Base-by-base conservation (phyloP, 2,329 filamentous ascomycete species). In the Didymella sp. region DNA sequence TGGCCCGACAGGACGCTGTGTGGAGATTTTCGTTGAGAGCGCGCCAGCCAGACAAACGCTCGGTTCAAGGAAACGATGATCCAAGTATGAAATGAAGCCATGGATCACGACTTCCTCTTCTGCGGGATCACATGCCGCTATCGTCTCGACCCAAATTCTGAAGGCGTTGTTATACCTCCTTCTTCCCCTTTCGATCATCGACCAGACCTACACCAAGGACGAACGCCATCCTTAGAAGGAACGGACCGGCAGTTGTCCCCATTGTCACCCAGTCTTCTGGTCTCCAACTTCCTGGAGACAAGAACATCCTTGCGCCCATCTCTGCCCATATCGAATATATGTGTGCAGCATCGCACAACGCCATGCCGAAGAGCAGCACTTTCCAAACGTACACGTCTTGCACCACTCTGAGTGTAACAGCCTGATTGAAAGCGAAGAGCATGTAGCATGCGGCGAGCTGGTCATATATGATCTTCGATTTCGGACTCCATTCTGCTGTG, bases 401-500 rank as follows among this genome's bases (percentile, higher is more conserved):
- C 8, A 89, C 89, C 8, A 85, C 81, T 25, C 90, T 86, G 60
- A 94, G 81, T 11, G 93, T 87, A 19, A 92, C 76, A 1, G 87
- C 89, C 76, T 94, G 89, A 77, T 89, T 91, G 69, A 93, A 78
- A 25, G 90, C 87, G 76, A 93, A 92, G 55, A 91, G 83, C 35
- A 92, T 73, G 77, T 92, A 94, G 51, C 91, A 80, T 71, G 91
- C 91, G 22, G 88, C 89, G 35, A 94, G 84, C 77, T 93, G 90
- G 31, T 87, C 85, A 68, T 92, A 81, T 46, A 91, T 79, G 56
- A 92, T 84, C 1, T 78, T 46, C 56, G 72, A 49, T 55, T 75
- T 66, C 33, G 65, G 33, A 71, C 57, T 61, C 78, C 68, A 68
- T 78, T 70, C 6, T 77, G 79, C 7, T 82, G 81, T 19, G 75